phyloP scores from a whole-genome alignment of 2,329 filamentous ascomycete genomes.

The Alternaria consortialis region DNA sequence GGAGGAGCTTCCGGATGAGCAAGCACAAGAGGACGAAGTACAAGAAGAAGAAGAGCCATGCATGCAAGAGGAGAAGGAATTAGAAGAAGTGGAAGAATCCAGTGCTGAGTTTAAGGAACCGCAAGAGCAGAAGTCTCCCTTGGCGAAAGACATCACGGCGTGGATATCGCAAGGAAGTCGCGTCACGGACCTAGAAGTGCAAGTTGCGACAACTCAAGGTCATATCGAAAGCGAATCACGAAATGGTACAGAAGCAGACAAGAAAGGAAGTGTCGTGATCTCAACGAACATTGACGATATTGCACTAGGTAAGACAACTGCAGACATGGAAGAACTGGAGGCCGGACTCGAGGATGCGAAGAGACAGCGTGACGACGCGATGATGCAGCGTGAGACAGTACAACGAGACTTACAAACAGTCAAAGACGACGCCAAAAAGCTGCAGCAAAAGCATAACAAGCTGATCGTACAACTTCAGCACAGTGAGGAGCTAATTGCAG shows the following conservation, averaged over 20 bases:
- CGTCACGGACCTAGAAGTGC: not conserved
- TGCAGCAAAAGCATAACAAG: not conserved
- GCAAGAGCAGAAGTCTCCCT: not conserved
- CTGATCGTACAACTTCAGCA: not conserved
- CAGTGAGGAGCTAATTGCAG: not conserved
- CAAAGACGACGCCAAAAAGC: not conserved
- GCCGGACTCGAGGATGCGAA: not conserved
- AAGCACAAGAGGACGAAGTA: not conserved
- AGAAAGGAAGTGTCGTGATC: not conserved
- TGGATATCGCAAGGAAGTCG: not conserved
- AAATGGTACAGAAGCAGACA: not conserved
- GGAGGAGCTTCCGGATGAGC: not conserved
- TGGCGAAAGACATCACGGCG: not conserved
- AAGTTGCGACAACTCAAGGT: not conserved
- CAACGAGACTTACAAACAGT: conserved; percentile 3
- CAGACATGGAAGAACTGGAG: not conserved
- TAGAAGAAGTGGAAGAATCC: not conserved
- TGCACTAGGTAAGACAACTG: not conserved
- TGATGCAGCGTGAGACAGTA: not conserved
- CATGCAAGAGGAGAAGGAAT: no score
- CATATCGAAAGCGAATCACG: not conserved
- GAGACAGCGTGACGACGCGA: not conserved
- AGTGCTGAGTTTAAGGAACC: not conserved
- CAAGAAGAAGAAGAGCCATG: not conserved
- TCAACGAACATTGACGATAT: not conserved